phyloP scores from a whole-genome alignment of 441 rosid species.

The Populus tomentosa region DNA sequence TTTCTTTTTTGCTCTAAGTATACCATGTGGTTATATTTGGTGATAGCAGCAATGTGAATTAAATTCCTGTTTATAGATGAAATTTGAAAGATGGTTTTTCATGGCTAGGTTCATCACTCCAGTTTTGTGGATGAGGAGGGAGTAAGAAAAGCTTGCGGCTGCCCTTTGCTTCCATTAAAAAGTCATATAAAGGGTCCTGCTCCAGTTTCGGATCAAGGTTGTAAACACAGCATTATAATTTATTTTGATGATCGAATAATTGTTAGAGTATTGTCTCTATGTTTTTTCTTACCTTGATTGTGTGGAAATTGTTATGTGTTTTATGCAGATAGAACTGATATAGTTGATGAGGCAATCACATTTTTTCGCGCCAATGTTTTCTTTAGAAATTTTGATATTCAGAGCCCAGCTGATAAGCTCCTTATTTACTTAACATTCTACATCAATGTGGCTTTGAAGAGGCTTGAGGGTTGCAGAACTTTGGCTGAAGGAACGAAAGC shows the following conservation, averaged over 20 bases:
- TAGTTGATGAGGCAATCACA: constrained; percentile 93
- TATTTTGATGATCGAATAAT: too few relatives aligned
- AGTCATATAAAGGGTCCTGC: constrained; percentile 46
- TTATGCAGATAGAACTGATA: constrained; percentile 35
- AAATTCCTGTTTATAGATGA: background rate
- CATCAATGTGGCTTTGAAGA: constrained; percentile 83
- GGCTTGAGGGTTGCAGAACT: constrained; percentile 94
- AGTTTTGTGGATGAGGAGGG: constrained; percentile 87
- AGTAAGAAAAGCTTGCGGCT: constrained; percentile 72
- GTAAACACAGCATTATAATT: too few relatives aligned
- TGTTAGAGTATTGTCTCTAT: too few relatives aligned
- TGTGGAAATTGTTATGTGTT: too few relatives aligned
- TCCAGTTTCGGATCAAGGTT: too few relatives aligned
- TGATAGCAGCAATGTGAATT: background rate
- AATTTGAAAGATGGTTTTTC: background rate
- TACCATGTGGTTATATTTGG: background rate
- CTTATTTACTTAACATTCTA: constrained; percentile 87
- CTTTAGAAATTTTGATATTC: constrained; percentile 83
- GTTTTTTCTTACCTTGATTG: too few relatives aligned
- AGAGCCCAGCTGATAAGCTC: constrained; percentile 89
- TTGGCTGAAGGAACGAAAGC: constrained; percentile 96
- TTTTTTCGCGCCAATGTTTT: constrained; percentile 93
- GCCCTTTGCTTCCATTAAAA: constrained; percentile 88
- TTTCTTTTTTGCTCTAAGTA: background rate
- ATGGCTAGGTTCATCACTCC: constrained; percentile 79